Evolutionary conservation across 768 basidiomycete species (phyloP), one percentile per base, ranked within the genome.

Genomic region (Hypsizygus marmoreus): DNA sequence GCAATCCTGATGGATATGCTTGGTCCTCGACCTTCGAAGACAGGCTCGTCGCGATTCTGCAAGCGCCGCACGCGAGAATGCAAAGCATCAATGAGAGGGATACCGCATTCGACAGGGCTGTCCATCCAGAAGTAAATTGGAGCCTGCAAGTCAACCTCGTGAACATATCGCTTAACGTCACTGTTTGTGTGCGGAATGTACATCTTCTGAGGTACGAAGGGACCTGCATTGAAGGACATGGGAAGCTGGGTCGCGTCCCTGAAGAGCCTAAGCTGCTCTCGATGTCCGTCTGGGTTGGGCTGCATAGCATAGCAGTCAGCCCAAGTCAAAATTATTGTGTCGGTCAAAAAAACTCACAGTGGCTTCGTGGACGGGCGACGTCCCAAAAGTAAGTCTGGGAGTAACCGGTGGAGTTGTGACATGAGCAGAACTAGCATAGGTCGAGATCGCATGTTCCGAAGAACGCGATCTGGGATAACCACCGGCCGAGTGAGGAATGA

Each of bases 171-270:
- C 29, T 81, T 80, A 28, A 80, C 76, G 63, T 90, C 88, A 47
- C 84, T 87, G 43, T 80, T 82, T 3, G 88, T 89, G 58, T 87
- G 82, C 1, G 88, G 88, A 51, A 79, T 79, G 59, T 90, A 91
- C 64, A 86, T 81, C 23, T 54, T 65, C 61, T 91, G 88, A 8
- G 84, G 86, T 11, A 91, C 65, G 56, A 86, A 83, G n/a, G 72
- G 71, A 1, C 73, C 69, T 19, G 66, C 65, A 30, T 58, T 51
- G 22, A 59, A 59, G 20, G 64, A 60, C 29, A 63, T 64, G 2
- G 72, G 73, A 12, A 75, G 62, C 30, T 33, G 46, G 16, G 69
- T 40, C 1, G 72, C 76, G 8, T 72, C 69, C 42, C 66, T 69
- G 58, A 80, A 80, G 41, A 75, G 62, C 40, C 62, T 59, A 3